phyloP scores from a whole-genome alignment of 768 basidiomycete species.

The Rhizopogon roseolus region DNA sequence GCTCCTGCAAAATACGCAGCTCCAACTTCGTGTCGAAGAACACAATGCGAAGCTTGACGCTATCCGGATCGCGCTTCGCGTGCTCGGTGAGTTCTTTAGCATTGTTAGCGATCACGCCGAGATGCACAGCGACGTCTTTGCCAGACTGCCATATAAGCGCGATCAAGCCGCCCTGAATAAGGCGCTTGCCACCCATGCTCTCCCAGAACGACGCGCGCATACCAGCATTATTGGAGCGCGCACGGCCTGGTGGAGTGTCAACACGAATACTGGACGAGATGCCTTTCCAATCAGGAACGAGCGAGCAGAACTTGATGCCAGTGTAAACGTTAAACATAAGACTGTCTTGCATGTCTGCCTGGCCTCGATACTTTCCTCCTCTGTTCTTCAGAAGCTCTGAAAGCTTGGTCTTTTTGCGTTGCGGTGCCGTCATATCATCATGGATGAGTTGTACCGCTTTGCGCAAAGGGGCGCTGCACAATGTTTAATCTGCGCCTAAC shows the following conservation, averaged over 20 bases:
- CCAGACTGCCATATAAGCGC: constrained; percentile 48
- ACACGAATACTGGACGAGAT: constrained; percentile 43
- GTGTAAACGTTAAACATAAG: constrained; percentile 64
- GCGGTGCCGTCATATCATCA: constrained; percentile 33
- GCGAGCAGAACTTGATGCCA: constrained; percentile 40
- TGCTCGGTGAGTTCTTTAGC: constrained; percentile 41
- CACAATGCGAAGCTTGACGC: constrained; percentile 43
- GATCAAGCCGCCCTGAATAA: constrained; percentile 59
- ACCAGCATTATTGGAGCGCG: constrained; percentile 34
- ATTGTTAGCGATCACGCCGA: constrained; percentile 48
- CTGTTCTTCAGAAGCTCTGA: constrained; percentile 40
- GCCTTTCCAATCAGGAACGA: constrained; percentile 48
- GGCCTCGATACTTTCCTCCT: constrained; percentile 57
- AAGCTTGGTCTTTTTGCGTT: constrained; percentile 31
- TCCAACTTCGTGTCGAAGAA: constrained; percentile 64
- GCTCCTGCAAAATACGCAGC: constrained; percentile 37
- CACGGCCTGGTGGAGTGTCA: constrained; percentile 52
- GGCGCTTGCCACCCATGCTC: constrained; percentile 49
- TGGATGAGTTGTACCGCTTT: constrained; percentile 44
- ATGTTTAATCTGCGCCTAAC: not conserved
- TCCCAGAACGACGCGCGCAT: constrained; percentile 58
- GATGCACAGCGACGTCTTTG: constrained; percentile 36
- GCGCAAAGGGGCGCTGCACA: constrained; percentile 46
- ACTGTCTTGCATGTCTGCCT: constrained; percentile 35
- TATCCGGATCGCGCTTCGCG: constrained; percentile 26